phyloP scores from a whole-genome alignment of 2,329 filamentous ascomycete genomes.

The Sarocladiaceae sp. region DNA sequence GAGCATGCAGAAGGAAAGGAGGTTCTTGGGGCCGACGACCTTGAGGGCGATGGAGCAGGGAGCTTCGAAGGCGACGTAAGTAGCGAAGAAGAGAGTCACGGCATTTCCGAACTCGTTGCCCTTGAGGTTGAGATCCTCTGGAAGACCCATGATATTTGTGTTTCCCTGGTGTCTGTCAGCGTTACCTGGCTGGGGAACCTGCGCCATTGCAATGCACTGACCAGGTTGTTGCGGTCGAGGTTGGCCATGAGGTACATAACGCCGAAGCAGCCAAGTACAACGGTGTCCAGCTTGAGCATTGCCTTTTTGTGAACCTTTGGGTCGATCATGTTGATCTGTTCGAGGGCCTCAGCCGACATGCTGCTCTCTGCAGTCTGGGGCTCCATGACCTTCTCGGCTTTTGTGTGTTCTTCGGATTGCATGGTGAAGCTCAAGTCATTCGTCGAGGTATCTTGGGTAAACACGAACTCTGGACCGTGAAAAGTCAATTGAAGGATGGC shows the following conservation, averaged over 20 bases:
- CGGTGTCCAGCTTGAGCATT: slow-evolving; percentile 1
- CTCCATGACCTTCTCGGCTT: neutral
- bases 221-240: slow-evolving; percentile 23
- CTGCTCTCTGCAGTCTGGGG: neutral
- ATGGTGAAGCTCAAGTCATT: too few species aligned
- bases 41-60: slow-evolving; percentile 24
- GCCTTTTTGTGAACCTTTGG: neutral
- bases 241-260: slow-evolving; percentile 24
- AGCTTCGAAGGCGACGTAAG: slow-evolving; percentile 25
- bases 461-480: neutral
- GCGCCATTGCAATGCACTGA: neutral
- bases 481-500: neutral
- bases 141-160: slow-evolving; percentile 22
- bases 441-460: too few species aligned
- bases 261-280: slow-evolving; percentile 11
- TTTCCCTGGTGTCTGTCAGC: slow-evolving; percentile 11
- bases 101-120: slow-evolving; percentile 23
- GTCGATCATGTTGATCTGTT: neutral
- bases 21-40: slow-evolving; percentile 21
- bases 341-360: slow-evolving; percentile 5
- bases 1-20: slow-evolving; percentile 17
- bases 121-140: slow-evolving; percentile 21
- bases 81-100: slow-evolving; percentile 13
- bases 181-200: too few species aligned
- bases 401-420: neutral